Evolutionary conservation across 2,329 filamentous ascomycete genomes (phyloP).

Genomic region (Drechslera avenae): DNA sequence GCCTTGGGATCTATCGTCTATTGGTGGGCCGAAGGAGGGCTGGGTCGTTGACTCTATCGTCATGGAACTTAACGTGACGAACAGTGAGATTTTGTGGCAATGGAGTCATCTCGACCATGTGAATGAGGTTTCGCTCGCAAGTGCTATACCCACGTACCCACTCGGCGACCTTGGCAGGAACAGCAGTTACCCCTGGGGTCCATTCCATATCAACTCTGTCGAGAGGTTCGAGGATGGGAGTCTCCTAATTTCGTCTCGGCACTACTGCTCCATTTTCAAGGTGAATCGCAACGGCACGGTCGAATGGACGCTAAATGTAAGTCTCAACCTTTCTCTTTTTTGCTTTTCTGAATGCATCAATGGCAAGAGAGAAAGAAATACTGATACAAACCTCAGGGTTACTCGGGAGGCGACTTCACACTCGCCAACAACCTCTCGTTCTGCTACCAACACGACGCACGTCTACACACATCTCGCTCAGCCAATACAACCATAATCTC

Average conservation of each 20-base stretch:
- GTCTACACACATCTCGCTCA: constrained; percentile 1
- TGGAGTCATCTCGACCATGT: constrained; percentile 17
- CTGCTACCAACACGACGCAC: constrained; percentile 18
- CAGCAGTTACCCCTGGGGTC: constrained; percentile 6
- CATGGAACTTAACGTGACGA: constrained; percentile 10
- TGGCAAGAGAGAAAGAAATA: neutral
- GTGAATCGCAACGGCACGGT: constrained; percentile 2
- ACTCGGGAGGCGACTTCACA: constrained; percentile 11
- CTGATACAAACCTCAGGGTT: neutral
- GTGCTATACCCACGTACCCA: constrained; percentile 3
- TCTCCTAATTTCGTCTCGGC: constrained; percentile 3
- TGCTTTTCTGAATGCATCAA: neutral
- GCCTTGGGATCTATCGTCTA: constrained; percentile 13
- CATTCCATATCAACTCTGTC: constrained; percentile 2
- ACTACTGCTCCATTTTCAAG: constrained; percentile 4
- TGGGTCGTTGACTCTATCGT: constrained; percentile 3
- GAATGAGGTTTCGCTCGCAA: neutral
- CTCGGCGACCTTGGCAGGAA: neutral
- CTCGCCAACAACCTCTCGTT: constrained; percentile 10
- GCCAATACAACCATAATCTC: constrained; percentile 3
- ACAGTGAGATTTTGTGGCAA: constrained; percentile 15
- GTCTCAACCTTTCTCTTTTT: neutral
- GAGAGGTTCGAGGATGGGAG: constrained; percentile 4
- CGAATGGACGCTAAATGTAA: constrained; percentile 4
- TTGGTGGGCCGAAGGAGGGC: constrained; percentile 1